Percentiles rank a stretch among this genome's conserved stretches.
phyloP scores from a whole-genome alignment of 257 asterid genomes.

The Cynanchum wilfordii region DNA sequence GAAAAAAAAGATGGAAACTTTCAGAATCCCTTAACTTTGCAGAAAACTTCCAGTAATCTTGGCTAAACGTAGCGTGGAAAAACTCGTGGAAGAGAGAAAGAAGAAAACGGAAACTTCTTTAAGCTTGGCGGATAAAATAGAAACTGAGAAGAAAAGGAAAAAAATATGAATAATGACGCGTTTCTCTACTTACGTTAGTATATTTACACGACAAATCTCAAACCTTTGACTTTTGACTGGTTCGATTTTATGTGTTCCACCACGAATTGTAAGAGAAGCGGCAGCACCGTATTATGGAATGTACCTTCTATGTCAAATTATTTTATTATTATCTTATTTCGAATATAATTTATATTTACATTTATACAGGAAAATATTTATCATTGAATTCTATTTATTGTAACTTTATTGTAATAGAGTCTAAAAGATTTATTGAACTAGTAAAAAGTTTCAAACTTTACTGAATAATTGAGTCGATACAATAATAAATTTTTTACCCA shows the following conservation, averaged over 20 bases:
- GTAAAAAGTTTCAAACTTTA: too few relatives aligned
- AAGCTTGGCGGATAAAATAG: constrained; percentile 1
- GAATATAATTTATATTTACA: too few relatives aligned
- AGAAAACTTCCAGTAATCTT: not conserved
- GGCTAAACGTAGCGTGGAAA: too few relatives aligned
- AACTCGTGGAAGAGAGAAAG: not conserved
- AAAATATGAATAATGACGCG: not conserved
- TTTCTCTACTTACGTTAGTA: not conserved
- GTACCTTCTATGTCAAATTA: too few relatives aligned
- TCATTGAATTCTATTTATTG: too few relatives aligned
- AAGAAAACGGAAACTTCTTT: not conserved
- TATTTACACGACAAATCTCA: not conserved
- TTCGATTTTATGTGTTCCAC: not conserved
- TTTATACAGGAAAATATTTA: too few relatives aligned
- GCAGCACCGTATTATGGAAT: not conserved
- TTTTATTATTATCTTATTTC: too few relatives aligned
- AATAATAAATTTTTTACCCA: too few relatives aligned
- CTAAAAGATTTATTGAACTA: too few relatives aligned
- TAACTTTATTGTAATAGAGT: too few relatives aligned
- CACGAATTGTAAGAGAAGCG: not conserved
- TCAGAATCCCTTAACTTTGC: not conserved
- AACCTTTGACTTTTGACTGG: constrained; percentile 3
- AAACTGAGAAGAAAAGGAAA: not conserved
- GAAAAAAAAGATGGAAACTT: not conserved
- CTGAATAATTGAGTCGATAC: too few relatives aligned